Percentiles rank a stretch among this genome's conserved stretches.
phyloP scores from a whole-genome alignment of 441 rosid genomes.

The Pelargonium australe region DNA sequence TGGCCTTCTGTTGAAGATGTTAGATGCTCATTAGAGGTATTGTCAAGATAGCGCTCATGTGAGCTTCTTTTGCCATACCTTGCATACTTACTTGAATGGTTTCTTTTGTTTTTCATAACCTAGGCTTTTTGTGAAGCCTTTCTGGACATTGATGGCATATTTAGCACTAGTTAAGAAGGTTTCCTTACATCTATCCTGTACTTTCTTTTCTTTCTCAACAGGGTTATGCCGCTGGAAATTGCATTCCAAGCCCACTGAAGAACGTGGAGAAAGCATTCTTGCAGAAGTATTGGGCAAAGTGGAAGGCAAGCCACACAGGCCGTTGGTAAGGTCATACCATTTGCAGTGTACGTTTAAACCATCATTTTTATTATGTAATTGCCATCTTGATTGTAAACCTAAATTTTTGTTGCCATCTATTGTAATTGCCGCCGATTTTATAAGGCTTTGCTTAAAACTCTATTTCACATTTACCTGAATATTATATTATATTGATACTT shows the following conservation, averaged over 20 bases:
- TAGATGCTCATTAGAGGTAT: conserved; percentile 89
- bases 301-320: conserved; percentile 81
- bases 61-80: conserved; percentile 11
- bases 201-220: conserved; percentile 22
- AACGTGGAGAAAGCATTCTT: conserved; percentile 77
- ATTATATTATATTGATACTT: conserved; percentile 12
- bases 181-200: conserved; percentile 14
- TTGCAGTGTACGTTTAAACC: conserved; percentile 15
- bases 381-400: not conserved
- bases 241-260: conserved; percentile 80
- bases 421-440: too few species aligned
- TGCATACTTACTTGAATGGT: not conserved
- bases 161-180: not conserved
- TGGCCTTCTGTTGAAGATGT: conserved; percentile 95
- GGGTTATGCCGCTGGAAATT: conserved; percentile 93
- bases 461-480: not conserved
- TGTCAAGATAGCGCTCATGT: conserved; percentile 16
- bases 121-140: not conserved
- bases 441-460: too few species aligned
- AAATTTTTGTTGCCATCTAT: too few species aligned
- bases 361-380: conserved; percentile 6
- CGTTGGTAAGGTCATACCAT: conserved; percentile 46
- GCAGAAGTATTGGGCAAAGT: conserved; percentile 86
- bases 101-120: not conserved
- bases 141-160: not conserved